Conservation (phyloP, 176 grass and related monocot genomes). For the Rhynchospora breviuscula region DNA sequence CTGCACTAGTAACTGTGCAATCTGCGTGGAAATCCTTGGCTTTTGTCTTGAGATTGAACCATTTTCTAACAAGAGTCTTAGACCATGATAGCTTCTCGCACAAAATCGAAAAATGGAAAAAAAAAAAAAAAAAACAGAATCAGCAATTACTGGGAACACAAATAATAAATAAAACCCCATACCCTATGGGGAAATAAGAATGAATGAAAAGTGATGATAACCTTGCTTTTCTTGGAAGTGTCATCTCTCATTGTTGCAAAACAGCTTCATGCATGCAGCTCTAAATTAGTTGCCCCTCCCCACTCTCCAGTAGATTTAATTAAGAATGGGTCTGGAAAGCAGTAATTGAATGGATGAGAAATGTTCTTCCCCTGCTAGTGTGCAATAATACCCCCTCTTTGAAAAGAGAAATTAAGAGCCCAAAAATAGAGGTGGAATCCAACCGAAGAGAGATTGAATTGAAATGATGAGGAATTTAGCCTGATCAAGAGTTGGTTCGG, state of each 20-base stretch:
- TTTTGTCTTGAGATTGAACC: conserved; percentile 95
- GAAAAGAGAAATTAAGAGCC: not conserved
- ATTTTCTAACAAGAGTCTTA: conserved; percentile 83
- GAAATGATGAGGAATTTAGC: not conserved
- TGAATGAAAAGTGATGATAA: conserved; percentile 8
- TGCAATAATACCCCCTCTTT: not conserved
- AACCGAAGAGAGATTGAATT: not conserved
- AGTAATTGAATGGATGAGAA: not conserved
- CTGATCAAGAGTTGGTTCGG: not conserved
- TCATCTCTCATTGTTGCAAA: conserved; percentile 31
- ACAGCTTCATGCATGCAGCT: conserved; percentile 35
- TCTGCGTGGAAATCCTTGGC: conserved; percentile 66
- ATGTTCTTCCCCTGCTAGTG: not conserved
- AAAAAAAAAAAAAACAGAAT: conserved; percentile 7
- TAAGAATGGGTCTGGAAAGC: not conserved
- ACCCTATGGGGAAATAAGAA: not conserved
- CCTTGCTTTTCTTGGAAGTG: conserved; percentile 29
- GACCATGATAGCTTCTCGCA: conserved; percentile 81
- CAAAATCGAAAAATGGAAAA: conserved; percentile 4
- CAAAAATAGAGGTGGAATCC: not conserved
- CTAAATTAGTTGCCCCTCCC: not conserved
- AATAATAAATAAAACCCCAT: not conserved
- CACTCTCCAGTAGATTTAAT: not conserved
- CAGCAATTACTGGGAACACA: not conserved
- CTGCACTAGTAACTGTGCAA: conserved; percentile 43